A percentile compares a stretch with the other conserved stretches of the same genome.
These are phyloP conservation scores for Pilaira anomala DNA, from an alignment of 192 early-diverging fungal species.

Conservation along the genomic window DNA sequence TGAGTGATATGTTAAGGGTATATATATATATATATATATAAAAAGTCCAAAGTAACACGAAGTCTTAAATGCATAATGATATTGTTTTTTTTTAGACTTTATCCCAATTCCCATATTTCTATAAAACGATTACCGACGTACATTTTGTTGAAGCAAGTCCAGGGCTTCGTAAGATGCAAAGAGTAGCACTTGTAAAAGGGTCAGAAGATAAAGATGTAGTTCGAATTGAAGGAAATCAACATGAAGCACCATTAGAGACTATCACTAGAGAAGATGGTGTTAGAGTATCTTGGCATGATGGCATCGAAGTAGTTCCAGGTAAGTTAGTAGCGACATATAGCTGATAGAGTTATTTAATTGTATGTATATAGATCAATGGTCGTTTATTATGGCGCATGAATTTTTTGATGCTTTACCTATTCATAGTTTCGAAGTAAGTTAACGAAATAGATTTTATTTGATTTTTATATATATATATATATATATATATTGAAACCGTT, in stretches of 20 bases:
- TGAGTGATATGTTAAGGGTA: slow-evolving; percentile 87
- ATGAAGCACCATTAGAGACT: slow-evolving; percentile 8
- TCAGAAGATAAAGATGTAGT: slow-evolving; percentile 28
- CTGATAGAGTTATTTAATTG: background rate
- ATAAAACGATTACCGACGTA: slow-evolving; percentile 56
- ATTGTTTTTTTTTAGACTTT: slow-evolving; percentile 43
- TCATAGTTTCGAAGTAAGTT: slow-evolving; percentile 72
- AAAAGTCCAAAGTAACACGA: too few relatives aligned
- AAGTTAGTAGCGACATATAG: slow-evolving; percentile 1
- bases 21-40: too few relatives aligned
- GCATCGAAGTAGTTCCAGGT: slow-evolving; percentile 59
- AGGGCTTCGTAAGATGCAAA: slow-evolving; percentile 63
- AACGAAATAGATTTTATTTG: too few relatives aligned
- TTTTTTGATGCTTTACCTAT: slow-evolving; percentile 97
- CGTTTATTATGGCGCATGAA: slow-evolving; percentile 88
- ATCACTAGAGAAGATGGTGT: slow-evolving; percentile 40
- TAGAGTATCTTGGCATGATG: slow-evolving; percentile 66
- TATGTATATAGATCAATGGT: slow-evolving; percentile 42
- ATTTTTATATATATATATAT: background rate
- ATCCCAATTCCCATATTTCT: slow-evolving; percentile 65
- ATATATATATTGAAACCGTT: slow-evolving; percentile 20
- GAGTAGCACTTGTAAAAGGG: slow-evolving; percentile 44
- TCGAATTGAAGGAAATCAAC: slow-evolving; percentile 29
- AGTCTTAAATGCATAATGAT: background rate
- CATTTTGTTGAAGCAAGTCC: slow-evolving; percentile 87